Base-by-base conservation (phyloP, 768 basidiomycete species). In the Phylloporus sp. region DNA sequence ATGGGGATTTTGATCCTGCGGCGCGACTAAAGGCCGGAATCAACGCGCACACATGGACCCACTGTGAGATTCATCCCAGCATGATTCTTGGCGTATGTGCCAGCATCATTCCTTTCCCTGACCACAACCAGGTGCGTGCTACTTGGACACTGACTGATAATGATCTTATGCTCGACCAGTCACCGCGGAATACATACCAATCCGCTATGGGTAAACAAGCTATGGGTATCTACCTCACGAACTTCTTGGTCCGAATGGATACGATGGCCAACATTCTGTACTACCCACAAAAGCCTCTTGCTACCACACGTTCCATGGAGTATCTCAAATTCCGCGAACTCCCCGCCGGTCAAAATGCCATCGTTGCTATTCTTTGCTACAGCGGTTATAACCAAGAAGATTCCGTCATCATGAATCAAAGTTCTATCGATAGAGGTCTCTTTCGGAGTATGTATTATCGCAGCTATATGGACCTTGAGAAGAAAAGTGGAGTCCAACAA, bases 191-290 rank as follows among this genome's bases (percentile, higher is more conserved):
- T 67, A 99, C 95, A 5, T 99, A 99, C 66, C 95, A 99, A 74
- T 98, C 95, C 40, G 95, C 95, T 47, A 99, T 99, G 95, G 97
- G 97, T 61, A 99, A 99, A 75, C 95, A 99, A 82, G 95, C 95
- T 11, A 99, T 99, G 95, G 95, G 97, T 45, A 93, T 98, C 59
- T 97, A 90, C 72, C 80, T 98, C 31, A 98, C 95, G 31, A 99
- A 98, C 72, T 99, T 95, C 79, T 82, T 97, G 59, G 88, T 97
- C 59, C 92, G 95, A 48, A 95, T 98, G 93, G 95, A 99, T 70
- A 99, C 97, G 10, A 98, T 98, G 95, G 93, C 95, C 59, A 99
- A 99, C 65, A 97, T 99, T 57, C 80, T 99, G 40, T 99, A 97
- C 72, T 99, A 99, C 68, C 95, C 95, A 24, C 95, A 99, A 75